phyloP scores from a whole-genome alignment of 108 stramenopile genomes.

The Stephanodiscus triporus region DNA sequence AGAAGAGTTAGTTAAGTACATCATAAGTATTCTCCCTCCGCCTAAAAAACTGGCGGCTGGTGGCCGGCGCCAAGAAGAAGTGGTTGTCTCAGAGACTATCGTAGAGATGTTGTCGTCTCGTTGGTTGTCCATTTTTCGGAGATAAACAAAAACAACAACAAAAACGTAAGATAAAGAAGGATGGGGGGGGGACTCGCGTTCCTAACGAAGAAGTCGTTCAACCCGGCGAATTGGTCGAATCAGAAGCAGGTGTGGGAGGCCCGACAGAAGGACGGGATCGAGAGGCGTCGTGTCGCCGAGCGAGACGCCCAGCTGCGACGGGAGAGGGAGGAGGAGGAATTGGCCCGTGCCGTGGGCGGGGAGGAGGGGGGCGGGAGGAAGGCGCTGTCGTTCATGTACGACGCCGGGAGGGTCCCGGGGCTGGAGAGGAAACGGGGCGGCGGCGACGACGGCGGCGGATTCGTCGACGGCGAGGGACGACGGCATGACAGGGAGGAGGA shows the following conservation, averaged over 20 bases:
- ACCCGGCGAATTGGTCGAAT: slow-evolving; percentile 79
- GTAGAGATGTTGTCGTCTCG: too few relatives aligned
- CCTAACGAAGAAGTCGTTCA: slow-evolving; percentile 86
- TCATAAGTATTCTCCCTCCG: too few relatives aligned
- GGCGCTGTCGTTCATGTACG: slow-evolving; percentile 82
- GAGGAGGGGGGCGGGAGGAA: slow-evolving; percentile 65
- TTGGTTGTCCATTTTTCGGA: too few relatives aligned
- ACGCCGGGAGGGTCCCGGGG: slow-evolving; percentile 66
- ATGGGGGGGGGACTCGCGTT: slow-evolving; percentile 88
- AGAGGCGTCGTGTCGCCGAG: slow-evolving; percentile 56
- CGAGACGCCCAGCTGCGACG: slow-evolving; percentile 72
- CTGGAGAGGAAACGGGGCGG: slow-evolving; percentile 33
- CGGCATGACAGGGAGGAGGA: slow-evolving; percentile 10
- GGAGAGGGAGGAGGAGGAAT: slow-evolving; percentile 84
- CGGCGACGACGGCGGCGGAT: not conserved
- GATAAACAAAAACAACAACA: too few relatives aligned
- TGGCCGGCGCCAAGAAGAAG: too few relatives aligned
- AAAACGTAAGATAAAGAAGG: too few relatives aligned
- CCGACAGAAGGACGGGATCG: slow-evolving; percentile 60
- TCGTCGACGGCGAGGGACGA: slow-evolving; percentile 6
- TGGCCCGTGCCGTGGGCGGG: slow-evolving; percentile 62
- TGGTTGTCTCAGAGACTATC: too few relatives aligned
- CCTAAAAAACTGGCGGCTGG: too few relatives aligned
- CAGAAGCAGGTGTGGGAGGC: slow-evolving; percentile 81
- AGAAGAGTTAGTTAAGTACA: too few relatives aligned